Base-by-base conservation (phyloP, 176 grass and related monocot species). In the Musa itinerans region DNA sequence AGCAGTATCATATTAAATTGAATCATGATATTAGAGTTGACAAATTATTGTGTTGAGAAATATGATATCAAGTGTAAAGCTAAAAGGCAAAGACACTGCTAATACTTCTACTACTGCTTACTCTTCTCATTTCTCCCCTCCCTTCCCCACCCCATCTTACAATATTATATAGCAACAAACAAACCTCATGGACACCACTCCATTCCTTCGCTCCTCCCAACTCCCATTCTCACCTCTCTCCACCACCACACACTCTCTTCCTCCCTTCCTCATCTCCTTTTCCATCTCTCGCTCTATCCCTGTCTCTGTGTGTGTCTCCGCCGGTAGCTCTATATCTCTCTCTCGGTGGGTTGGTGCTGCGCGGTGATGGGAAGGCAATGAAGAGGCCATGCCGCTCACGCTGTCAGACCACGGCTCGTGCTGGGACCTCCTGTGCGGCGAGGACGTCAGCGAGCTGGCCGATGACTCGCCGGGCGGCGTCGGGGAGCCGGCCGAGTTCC, bases 371-470 rank as follows among this genome's bases (percentile, higher is more conserved):
- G 9, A 16, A 70, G 51, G 43, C 68, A 25, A 70, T 70, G 68
- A 70, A 17, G 48, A 50, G 43, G 68, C 43, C 11, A 70, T 70
- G 68, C 68, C 68, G 68, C 68, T 70, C 43, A 70, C 68, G 17
- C 68, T 70, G 16, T 50, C 68, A 25, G 68, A 70, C 68, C 68
- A 70, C 53, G 20, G 51, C 51, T 17, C 71, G n/a, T 53, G 71
- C 72, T 74, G n/a, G 52, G 72, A 74, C 53, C 72, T 74, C 15
- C 72, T 74, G 9, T 74, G 72, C 72, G 16, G 72, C 72, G 72
- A 74, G 53, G 53, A 74, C 52, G 72, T 23, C 53, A 27, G 53
- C 21, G 72, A 29, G 25, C 23, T 58, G 11, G 70, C 70, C 10
- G 12, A 54, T 2, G 70, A 73, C 21, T 16, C 20, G 50, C 20